These are phyloP conservation scores for Saprolegnia parasitica DNA, from an alignment of 352 stramenopile genomes.

Conservation along the genomic window DNA sequence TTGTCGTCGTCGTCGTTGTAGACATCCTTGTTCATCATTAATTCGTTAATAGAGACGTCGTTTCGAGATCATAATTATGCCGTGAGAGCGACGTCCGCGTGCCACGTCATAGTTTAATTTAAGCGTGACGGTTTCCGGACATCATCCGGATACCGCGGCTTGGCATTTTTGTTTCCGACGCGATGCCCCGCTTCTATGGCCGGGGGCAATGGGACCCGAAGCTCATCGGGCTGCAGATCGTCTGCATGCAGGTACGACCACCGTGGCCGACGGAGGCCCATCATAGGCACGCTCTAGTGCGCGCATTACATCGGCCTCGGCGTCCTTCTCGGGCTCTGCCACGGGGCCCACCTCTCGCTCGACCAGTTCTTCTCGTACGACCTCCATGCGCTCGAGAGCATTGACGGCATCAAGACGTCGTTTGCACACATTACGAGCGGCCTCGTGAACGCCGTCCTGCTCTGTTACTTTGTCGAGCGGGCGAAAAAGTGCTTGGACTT, in stretches of 20 bases:
- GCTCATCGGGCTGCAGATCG: slow-evolving; percentile 83
- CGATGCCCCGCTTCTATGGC: slow-evolving; percentile 83
- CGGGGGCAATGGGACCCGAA: slow-evolving; percentile 74
- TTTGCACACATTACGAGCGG: slow-evolving; percentile 58
- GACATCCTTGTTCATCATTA: too few species aligned
- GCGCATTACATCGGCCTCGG: slow-evolving; percentile 77
- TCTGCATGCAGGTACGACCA: slow-evolving; percentile 72
- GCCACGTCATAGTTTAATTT: not conserved
- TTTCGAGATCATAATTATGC: too few species aligned
- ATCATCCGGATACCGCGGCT: not conserved
- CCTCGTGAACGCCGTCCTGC: slow-evolving; percentile 53
- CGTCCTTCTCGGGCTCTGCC: slow-evolving; percentile 67
- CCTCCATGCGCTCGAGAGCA: slow-evolving; percentile 61
- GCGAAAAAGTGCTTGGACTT: slow-evolving; percentile 90
- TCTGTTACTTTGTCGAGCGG: slow-evolving; percentile 80
- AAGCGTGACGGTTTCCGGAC: not conserved
- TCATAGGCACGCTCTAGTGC: slow-evolving; percentile 39
- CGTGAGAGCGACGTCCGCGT: not conserved
- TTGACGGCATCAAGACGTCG: slow-evolving; percentile 79
- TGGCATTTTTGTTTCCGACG: not conserved
- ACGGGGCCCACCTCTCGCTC: slow-evolving; percentile 59
- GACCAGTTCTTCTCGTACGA: slow-evolving; percentile 85
- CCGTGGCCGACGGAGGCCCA: not conserved
- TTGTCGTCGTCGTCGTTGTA: too few species aligned
- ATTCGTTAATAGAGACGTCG: too few species aligned